phyloP scores from a whole-genome alignment of 1,139 yeast species.

The Candida pseudocylindracea region DNA sequence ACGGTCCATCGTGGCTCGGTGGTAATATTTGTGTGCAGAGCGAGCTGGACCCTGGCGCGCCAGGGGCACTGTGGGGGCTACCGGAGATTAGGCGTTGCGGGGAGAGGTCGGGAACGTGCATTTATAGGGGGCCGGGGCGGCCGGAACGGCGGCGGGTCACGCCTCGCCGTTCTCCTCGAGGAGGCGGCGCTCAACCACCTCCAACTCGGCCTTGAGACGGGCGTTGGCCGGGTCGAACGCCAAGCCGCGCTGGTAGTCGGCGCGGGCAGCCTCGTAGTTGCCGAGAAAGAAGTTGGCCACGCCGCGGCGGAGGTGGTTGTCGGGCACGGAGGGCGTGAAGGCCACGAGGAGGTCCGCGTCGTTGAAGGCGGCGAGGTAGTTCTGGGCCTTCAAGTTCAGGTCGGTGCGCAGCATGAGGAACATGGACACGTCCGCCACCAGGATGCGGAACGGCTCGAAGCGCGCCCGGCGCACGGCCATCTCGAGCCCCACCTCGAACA shows the following conservation, averaged over 20 bases:
- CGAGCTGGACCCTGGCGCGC: too few species aligned
- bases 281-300: constrained; percentile 52
- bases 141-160: too few species aligned
- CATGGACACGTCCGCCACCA: constrained; percentile 54
- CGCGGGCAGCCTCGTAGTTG: constrained; percentile 47
- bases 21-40: too few species aligned
- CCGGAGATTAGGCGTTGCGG: too few species aligned
- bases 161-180: constrained; percentile 28
- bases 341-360: constrained; percentile 59
- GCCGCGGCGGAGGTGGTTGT: constrained; percentile 66
- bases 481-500: constrained; percentile 57
- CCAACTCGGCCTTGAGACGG: constrained; percentile 12
- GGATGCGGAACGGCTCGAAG: constrained; percentile 68
- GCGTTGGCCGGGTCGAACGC: constrained; percentile 35
- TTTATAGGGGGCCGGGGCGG: too few species aligned
- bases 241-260: constrained; percentile 60
- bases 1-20: too few species aligned
- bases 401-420: constrained; percentile 70
- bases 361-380: constrained; percentile 52
- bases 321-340: constrained; percentile 46
- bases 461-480: constrained; percentile 64
- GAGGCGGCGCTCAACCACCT: constrained; percentile 20
- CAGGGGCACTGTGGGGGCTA: too few species aligned
- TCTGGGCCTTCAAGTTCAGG: constrained; percentile 41
- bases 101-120: too few species aligned